Evolutionary conservation across 345 rosid species (phyloP).

Genomic region (Camelina neglecta): DNA sequence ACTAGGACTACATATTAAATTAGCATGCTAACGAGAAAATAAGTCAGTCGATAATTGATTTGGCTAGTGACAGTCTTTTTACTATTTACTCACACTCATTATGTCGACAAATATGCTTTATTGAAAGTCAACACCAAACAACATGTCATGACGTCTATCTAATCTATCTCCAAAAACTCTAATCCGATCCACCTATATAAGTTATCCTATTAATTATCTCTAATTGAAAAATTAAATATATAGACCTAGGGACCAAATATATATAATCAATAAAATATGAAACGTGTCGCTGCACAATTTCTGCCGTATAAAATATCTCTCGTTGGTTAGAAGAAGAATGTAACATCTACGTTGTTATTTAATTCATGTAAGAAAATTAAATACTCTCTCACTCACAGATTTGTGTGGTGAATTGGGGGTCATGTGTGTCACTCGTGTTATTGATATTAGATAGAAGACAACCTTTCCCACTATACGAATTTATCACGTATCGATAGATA

Average conservation of each 20-base stretch:
- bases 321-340: constrained; percentile 32
- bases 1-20: too few relatives aligned
- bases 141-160: neutral
- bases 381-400: neutral
- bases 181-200: constrained; percentile 11
- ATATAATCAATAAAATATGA: constrained; percentile 1
- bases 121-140: constrained; percentile 17
- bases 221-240: neutral
- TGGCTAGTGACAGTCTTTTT: constrained; percentile 15
- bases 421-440: neutral
- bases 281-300: constrained; percentile 28
- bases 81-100: constrained; percentile 31
- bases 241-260: constrained; percentile 4
- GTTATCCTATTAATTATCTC: neutral
- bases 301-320: constrained; percentile 17
- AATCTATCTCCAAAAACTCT: constrained; percentile 2
- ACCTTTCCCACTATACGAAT: neutral
- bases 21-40: neutral
- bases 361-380: neutral
- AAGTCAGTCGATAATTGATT: neutral
- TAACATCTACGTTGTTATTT: neutral
- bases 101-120: constrained; percentile 16
- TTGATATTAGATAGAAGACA: neutral
- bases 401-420: neutral
- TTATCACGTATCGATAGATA: constrained; percentile 11